These are phyloP conservation scores for Fulvia fulva DNA, from an alignment of 2,329 filamentous ascomycete species.

Conservation along the genomic window DNA sequence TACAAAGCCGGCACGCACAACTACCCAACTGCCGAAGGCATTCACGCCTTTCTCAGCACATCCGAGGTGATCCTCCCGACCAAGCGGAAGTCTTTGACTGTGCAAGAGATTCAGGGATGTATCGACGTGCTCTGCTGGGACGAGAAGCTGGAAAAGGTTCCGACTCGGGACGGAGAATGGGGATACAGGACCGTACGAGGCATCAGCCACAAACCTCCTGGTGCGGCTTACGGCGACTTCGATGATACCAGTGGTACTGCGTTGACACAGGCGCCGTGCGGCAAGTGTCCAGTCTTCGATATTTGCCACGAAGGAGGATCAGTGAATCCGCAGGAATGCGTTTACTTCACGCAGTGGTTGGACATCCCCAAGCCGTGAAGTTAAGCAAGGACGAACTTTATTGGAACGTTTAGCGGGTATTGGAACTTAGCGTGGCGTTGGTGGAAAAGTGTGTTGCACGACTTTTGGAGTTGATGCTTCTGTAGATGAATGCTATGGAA, in stretches of 20 bases:
- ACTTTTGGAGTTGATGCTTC: no score
- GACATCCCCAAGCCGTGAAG: conserved; percentile 26
- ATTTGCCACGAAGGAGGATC: conserved; percentile 87
- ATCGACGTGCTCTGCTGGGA: conserved; percentile 88
- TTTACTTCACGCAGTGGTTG: conserved; percentile 87
- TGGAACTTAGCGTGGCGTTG: conserved; percentile 4
- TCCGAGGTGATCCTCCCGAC: conserved; percentile 69
- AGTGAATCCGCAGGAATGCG: conserved; percentile 83
- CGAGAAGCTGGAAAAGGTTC: conserved; percentile 67
- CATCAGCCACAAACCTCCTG: conserved; percentile 26
- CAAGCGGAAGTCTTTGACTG: conserved; percentile 44
- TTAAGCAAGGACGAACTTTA: background rate
- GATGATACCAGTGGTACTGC: conserved; percentile 59
- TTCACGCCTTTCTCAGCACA: conserved; percentile 69
- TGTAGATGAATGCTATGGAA: no score
- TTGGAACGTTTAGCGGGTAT: no score
- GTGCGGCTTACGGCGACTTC: conserved; percentile 29
- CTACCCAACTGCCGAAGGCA: conserved; percentile 76
- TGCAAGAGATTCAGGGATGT: conserved; percentile 77
- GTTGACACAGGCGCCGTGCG: conserved; percentile 85
- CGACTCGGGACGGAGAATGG: conserved; percentile 31
- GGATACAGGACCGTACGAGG: conserved; percentile 47
- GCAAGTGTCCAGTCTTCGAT: conserved; percentile 86
- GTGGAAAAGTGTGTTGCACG: background rate
- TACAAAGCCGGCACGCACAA: conserved; percentile 43